Conservation (phyloP, 371 early-diverging fungal genomes). For the Circinella umbellata region DNA sequence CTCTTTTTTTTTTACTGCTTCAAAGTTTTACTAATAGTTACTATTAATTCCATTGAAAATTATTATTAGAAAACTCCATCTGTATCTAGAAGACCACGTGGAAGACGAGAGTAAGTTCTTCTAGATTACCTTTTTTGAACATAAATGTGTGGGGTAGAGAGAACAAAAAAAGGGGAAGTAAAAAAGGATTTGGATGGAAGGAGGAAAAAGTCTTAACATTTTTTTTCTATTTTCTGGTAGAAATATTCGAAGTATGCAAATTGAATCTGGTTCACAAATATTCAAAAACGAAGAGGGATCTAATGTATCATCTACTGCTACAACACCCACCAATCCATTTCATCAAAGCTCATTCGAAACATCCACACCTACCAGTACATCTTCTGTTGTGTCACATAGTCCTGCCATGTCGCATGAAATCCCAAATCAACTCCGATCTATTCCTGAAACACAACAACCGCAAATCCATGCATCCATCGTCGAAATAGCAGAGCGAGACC, state of each 20-base stretch:
- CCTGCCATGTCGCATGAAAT: slow-evolving; percentile 22
- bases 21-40: too few relatives aligned
- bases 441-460: slow-evolving; percentile 19
- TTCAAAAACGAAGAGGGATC: slow-evolving; percentile 1
- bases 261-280: slow-evolving; percentile 8
- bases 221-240: background rate
- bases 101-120: slow-evolving; percentile 42
- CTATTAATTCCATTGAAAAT: background rate
- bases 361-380: slow-evolving; percentile 24
- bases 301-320: slow-evolving; percentile 16
- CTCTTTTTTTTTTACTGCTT: too few relatives aligned
- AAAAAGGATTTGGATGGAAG: too few relatives aligned
- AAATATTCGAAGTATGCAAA: slow-evolving; percentile 24
- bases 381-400: slow-evolving; percentile 17
- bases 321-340: slow-evolving; percentile 29
- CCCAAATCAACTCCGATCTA: slow-evolving; percentile 13
- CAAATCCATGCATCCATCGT: slow-evolving; percentile 23
- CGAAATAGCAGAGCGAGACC: slow-evolving; percentile 16
- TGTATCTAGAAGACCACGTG: slow-evolving; percentile 37
- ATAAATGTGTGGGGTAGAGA: too few relatives aligned
- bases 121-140: background rate
- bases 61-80: slow-evolving; percentile 24
- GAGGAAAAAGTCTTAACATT: background rate
- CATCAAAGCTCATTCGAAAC: slow-evolving; percentile 22
- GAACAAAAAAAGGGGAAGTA: background rate